phyloP scores from a whole-genome alignment of 257 asterid species.

The Solanum habrochaites region DNA sequence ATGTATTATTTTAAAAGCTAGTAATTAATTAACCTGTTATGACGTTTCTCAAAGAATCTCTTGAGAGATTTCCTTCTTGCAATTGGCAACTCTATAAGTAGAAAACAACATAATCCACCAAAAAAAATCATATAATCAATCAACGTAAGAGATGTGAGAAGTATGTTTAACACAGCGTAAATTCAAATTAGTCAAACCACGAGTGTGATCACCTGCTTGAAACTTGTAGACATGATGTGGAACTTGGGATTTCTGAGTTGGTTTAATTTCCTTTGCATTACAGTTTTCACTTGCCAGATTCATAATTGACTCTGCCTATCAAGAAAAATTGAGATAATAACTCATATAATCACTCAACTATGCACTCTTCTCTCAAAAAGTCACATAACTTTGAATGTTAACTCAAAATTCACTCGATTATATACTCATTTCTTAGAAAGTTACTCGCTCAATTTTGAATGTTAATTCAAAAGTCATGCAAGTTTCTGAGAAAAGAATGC shows the following conservation, averaged over 20 bases:
- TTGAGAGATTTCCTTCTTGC: conserved; percentile 4
- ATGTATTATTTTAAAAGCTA: not conserved
- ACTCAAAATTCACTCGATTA: too few species aligned
- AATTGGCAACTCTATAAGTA: not conserved
- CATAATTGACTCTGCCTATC: not conserved
- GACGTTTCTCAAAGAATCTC: conserved; percentile 11
- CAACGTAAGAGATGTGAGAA: not conserved
- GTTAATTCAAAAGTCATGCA: too few species aligned
- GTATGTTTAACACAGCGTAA: not conserved
- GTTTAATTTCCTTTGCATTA: not conserved
- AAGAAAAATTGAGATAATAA: too few species aligned
- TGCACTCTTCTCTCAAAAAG: too few species aligned
- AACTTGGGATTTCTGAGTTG: not conserved
- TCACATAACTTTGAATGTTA: too few species aligned
- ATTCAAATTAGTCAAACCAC: not conserved
- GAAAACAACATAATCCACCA: not conserved
- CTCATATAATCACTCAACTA: too few species aligned
- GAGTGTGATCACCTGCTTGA: not conserved
- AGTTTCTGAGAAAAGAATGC: too few species aligned
- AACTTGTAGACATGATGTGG: not conserved
- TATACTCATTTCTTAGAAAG: too few species aligned
- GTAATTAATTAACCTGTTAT: not conserved
- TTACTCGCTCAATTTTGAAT: too few species aligned
- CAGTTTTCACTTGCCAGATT: not conserved
- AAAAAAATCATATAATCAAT: not conserved